Evolutionary conservation across 1,284 basidiomycete genomes (phyloP).

Genomic region (Rugosomyces carneus): DNA sequence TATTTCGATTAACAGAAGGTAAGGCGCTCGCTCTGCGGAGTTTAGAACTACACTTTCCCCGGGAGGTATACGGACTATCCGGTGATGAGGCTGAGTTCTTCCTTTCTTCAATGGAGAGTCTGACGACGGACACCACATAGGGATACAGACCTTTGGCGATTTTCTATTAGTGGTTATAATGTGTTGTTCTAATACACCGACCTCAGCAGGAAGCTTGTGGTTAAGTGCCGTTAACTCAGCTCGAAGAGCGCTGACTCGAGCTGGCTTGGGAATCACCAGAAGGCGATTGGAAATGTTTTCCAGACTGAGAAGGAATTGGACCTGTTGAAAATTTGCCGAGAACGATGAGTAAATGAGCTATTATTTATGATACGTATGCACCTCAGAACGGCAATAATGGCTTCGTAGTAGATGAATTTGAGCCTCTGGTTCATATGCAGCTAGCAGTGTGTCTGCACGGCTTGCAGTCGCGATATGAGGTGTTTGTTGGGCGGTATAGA

Average conservation of each 20-base stretch:
- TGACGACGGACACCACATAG: slow-evolving; percentile 87
- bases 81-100: slow-evolving; percentile 73
- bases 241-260: slow-evolving; percentile 89
- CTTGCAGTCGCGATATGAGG: slow-evolving; percentile 39
- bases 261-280: slow-evolving; percentile 88
- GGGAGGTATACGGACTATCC: slow-evolving; percentile 95
- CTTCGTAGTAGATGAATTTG: slow-evolving; percentile 76
- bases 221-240: slow-evolving; percentile 96
- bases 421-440: slow-evolving; percentile 60
- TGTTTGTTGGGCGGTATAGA: slow-evolving; percentile 42
- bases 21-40: slow-evolving; percentile 95
- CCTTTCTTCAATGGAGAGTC: slow-evolving; percentile 41
- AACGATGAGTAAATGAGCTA: slow-evolving; percentile 11
- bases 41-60: slow-evolving; percentile 98
- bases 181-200: slow-evolving; percentile 24
- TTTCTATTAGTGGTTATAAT: slow-evolving; percentile 6
- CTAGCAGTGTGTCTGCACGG: slow-evolving; percentile 49
- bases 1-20: slow-evolving; percentile 90
- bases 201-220: slow-evolving; percentile 93
- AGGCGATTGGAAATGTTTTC: slow-evolving; percentile 93
- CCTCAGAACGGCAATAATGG: slow-evolving; percentile 91
- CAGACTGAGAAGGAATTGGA: slow-evolving; percentile 83
- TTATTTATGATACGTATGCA: slow-evolving; percentile 27
- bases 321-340: slow-evolving; percentile 26
- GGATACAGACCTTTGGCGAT: slow-evolving; percentile 79